Percentiles rank a stretch among this genome's conserved stretches.
phyloP scores from a whole-genome alignment of 106 monocot species.

The Iris macrosiphon region DNA sequence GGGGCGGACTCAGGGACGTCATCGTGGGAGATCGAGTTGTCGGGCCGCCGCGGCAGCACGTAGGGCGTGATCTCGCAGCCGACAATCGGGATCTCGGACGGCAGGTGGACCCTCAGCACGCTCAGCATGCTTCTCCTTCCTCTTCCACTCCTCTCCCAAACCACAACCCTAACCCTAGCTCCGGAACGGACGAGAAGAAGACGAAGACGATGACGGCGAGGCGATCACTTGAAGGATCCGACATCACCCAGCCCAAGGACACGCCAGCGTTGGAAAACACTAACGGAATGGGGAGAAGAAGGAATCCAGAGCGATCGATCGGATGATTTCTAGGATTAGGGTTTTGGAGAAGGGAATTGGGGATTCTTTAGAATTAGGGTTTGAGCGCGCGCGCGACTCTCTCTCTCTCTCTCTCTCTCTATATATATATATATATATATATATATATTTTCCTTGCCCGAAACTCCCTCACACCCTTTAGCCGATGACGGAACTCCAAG shows the following conservation, averaged over 20 bases:
- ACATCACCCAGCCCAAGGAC: slow-evolving; percentile 34
- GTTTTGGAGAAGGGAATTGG: too few species aligned
- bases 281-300: too few species aligned
- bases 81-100: slow-evolving; percentile 68
- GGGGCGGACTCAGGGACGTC: slow-evolving; percentile 42
- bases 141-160: slow-evolving; percentile 11
- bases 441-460: too few species aligned
- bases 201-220: not conserved
- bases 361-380: too few species aligned
- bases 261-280: slow-evolving; percentile 47
- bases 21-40: slow-evolving; percentile 25
- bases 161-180: slow-evolving; percentile 5
- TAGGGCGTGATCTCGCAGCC: slow-evolving; percentile 78
- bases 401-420: too few species aligned
- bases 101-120: slow-evolving; percentile 54
- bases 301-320: too few species aligned
- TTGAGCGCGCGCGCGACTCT: too few species aligned
- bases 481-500: too few species aligned
- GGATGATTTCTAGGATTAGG: too few species aligned
- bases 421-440: too few species aligned
- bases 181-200: not conserved
- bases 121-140: slow-evolving; percentile 45
- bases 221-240: slow-evolving; percentile 41
- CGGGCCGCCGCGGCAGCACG: slow-evolving; percentile 39
- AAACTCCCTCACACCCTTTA: too few species aligned